A percentile compares a stretch with the other conserved stretches of the same genome.
Conservation (phyloP, 208 protist genomes). For the Trypanosoma cruzi region DNA sequence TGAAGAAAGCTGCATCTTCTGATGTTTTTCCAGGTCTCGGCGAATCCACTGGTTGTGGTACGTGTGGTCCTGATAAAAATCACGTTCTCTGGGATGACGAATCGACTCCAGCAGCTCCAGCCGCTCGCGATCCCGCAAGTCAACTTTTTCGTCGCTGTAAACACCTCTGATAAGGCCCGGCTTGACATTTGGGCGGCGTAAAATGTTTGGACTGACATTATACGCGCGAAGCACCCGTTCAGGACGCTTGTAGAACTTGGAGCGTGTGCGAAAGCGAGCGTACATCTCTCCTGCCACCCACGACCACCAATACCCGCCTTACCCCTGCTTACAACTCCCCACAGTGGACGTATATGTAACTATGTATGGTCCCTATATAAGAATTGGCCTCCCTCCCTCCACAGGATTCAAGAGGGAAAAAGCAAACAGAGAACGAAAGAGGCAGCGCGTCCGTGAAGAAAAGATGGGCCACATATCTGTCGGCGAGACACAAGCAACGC, state of each 20-base stretch:
- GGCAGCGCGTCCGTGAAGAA: no score
- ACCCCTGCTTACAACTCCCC: no score
- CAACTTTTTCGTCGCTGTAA: slow-evolving; percentile 74
- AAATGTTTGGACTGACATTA: slow-evolving; percentile 61
- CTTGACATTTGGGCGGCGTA: slow-evolving; percentile 74
- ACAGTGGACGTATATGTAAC: no score
- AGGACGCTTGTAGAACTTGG: slow-evolving; percentile 78
- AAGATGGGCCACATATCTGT: no score
- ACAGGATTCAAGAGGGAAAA: no score
- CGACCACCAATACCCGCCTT: no score
- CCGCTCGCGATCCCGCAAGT: slow-evolving; percentile 77
- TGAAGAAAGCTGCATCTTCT: slow-evolving; percentile 50
- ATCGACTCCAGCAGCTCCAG: slow-evolving; percentile 83
- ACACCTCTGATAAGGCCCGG: slow-evolving; percentile 60
- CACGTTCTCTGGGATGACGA: slow-evolving; percentile 82
- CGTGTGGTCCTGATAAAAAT: slow-evolving; percentile 94
- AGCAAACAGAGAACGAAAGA: no score
- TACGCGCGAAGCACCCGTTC: slow-evolving; percentile 62
- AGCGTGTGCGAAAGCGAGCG: slow-evolving; percentile 81
- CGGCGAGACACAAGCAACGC: no score
- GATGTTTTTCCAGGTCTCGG: slow-evolving; percentile 71
- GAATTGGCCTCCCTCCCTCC: no score
- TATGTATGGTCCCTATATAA: no score
- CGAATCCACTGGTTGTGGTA: slow-evolving; percentile 92
- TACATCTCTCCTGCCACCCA: slow-evolving; percentile 75